phyloP scores from a whole-genome alignment of 139 green algal genomes.

The Astrephomene gubernaculifera region DNA sequence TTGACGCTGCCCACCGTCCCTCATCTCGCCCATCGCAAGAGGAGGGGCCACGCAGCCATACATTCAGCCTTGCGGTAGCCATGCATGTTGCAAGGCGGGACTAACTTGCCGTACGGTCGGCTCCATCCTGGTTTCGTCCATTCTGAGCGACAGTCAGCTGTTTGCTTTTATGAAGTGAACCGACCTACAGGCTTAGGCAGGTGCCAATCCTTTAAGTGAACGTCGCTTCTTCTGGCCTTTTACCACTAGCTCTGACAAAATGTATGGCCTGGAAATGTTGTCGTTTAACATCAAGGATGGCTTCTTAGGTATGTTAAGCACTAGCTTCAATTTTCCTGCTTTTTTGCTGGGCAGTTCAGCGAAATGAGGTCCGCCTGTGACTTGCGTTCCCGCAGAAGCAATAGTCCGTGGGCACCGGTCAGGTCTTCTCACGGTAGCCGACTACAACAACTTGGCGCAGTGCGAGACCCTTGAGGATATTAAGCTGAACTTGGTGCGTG shows the following conservation, averaged over 20 bases:
- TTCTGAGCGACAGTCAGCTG: no score
- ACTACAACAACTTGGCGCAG: conserved; percentile 99
- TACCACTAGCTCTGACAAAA: conserved; percentile 37
- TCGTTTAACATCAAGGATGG: conserved; percentile 98
- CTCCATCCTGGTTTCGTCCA: no score
- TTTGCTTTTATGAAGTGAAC: no score
- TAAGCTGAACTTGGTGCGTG: conserved; percentile 96
- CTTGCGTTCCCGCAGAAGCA: conserved; percentile 79
- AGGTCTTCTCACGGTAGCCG: conserved; percentile 87
- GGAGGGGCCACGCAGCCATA: no score
- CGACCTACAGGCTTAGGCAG: no score
- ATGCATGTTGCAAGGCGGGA: no score
- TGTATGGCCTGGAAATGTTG: conserved; percentile 80
- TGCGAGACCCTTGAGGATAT: conserved; percentile 98
- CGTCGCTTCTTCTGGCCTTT: no score
- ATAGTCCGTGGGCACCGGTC: conserved; percentile 93
- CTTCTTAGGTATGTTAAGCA: conserved; percentile 84
- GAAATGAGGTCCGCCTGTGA: neutral
- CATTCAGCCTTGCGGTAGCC: no score
- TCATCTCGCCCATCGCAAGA: no score
- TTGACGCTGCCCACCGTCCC: no score
- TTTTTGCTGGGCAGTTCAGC: neutral
- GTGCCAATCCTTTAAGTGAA: no score
- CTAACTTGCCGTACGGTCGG: no score
- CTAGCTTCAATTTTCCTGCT: neutral